Conservation (phyloP, 2,329 filamentous ascomycete genomes). For the Penicillium nordicum region DNA sequence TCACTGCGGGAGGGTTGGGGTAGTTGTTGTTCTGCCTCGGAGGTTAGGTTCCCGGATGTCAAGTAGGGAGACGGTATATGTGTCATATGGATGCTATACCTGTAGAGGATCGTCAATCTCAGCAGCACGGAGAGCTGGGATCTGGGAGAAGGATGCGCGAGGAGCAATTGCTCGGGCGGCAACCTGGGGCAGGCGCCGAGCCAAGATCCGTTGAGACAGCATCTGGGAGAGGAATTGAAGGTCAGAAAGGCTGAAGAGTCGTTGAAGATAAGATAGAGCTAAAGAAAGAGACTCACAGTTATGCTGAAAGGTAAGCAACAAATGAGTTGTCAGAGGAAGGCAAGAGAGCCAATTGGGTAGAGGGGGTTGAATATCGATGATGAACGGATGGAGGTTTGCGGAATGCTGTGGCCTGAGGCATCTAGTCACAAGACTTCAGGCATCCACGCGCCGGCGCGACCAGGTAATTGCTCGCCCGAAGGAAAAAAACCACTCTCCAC, state of each 20-base stretch:
- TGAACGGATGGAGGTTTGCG: constrained; percentile 30
- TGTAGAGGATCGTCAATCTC: constrained; percentile 43
- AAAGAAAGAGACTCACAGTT: constrained; percentile 25
- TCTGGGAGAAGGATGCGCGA: constrained; percentile 44
- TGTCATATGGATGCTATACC: constrained; percentile 29
- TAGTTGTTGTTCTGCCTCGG: constrained; percentile 45
- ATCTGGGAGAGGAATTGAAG: constrained; percentile 35
- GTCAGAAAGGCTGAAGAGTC: constrained; percentile 7
- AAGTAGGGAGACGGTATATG: neutral
- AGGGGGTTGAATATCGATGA: constrained; percentile 26
- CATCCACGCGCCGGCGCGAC: constrained; percentile 26
- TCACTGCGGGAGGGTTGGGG: constrained; percentile 58
- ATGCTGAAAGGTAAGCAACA: constrained; percentile 21
- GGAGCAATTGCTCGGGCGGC: constrained; percentile 37
- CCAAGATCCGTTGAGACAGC: constrained; percentile 45
- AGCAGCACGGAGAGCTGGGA: constrained; percentile 37
- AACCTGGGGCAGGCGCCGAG: constrained; percentile 42
- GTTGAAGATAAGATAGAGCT: neutral
- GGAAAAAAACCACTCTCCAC: constrained; percentile 43
- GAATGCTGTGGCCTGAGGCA: constrained; percentile 15
- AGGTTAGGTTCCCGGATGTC: constrained; percentile 18
- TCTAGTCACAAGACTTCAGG: constrained; percentile 15
- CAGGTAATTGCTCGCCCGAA: constrained; percentile 28
- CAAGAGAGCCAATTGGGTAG: constrained; percentile 20
- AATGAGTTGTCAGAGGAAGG: constrained; percentile 18